Evolutionary conservation across 176 grass and related monocot species (phyloP).

Genomic region (Triticum aestivum): IWGSC_CS_RefSeq_v2.1 NC_057803.1:617345290-617345789

Average conservation of each 20-base stretch:
- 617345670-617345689: background rate
- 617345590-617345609: constrained; percentile 59
- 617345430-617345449: constrained; percentile 6
- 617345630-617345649: constrained; percentile 33
- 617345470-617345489: constrained; percentile 56
- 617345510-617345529: constrained; percentile 44
- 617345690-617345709: background rate
- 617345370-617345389: constrained; percentile 44
- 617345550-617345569: constrained; percentile 29
- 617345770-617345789: background rate
- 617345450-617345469: constrained; percentile 42
- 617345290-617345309: constrained; percentile 24
- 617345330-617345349: constrained; percentile 44
- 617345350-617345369: constrained; percentile 44
- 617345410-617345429: constrained; percentile 23
- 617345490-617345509: constrained; percentile 38
- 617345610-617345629: constrained; percentile 63
- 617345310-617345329: constrained; percentile 22
- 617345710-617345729: background rate
- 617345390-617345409: constrained; percentile 45
- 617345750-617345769: background rate
- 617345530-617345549: constrained; percentile 56
- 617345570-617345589: constrained; percentile 36
- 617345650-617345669: constrained; percentile 14
- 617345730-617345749: background rate